phyloP scores from a whole-genome alignment of 805 yeast species.

The Sungouiozyma ichnusensis region DNA sequence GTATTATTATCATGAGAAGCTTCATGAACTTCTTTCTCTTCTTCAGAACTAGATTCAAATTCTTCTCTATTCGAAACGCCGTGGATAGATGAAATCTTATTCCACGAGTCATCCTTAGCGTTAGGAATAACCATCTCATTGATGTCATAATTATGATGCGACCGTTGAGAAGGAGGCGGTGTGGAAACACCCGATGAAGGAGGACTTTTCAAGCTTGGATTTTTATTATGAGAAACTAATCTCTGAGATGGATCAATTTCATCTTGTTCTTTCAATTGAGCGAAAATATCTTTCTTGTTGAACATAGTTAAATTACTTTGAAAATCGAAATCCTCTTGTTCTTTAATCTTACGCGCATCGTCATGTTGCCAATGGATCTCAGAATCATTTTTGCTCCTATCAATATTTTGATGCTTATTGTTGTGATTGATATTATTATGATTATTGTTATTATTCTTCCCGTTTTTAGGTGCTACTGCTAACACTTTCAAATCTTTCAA shows the following conservation, averaged over 20 bases:
- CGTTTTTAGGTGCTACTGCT: constrained; percentile 31
- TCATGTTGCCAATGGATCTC: constrained; percentile 38
- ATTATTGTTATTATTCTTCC: constrained; percentile 16
- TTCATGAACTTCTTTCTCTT: constrained; percentile 1
- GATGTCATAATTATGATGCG: constrained; percentile 41
- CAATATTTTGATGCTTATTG: constrained; percentile 16
- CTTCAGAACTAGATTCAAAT: constrained; percentile 5
- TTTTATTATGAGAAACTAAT: constrained; percentile 65
- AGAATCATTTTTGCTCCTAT: constrained; percentile 25
- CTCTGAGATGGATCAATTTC: constrained; percentile 48
- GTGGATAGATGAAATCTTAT: constrained; percentile 18
- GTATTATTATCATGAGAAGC: constrained; percentile 3
- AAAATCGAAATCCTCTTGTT: constrained; percentile 69
- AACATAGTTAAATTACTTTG: constrained; percentile 71
- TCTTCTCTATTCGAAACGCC: constrained; percentile 1
- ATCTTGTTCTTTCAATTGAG: constrained; percentile 60
- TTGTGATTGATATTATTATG: constrained; percentile 14
- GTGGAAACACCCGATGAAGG: neutral
- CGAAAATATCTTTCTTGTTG: constrained; percentile 70
- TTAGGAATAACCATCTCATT: constrained; percentile 64
- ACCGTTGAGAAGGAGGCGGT: neutral
- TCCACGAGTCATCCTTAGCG: constrained; percentile 44
- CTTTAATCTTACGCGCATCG: constrained; percentile 38
- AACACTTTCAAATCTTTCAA: constrained; percentile 27
- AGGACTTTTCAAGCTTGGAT: constrained; percentile 6